These are phyloP conservation scores for Mimosa bimucronata DNA, from an alignment of 306 rosid genomes.

Conservation along the genomic window DNA sequence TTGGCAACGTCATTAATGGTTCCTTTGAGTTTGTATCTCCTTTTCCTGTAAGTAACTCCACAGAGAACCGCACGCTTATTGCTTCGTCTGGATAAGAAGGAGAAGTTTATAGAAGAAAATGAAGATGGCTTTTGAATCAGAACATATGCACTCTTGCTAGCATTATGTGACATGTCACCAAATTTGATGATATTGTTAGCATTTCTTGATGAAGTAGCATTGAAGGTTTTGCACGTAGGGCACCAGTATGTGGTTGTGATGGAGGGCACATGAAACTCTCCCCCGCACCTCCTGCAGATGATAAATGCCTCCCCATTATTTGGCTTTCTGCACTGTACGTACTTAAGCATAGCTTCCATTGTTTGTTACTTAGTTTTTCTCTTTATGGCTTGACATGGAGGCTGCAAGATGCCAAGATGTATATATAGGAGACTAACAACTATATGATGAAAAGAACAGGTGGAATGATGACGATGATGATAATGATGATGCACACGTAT, in stretches of 20 bases:
- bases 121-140: background rate
- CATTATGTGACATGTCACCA: constrained; percentile 18
- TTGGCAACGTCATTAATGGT: constrained; percentile 60
- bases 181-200: constrained; percentile 29
- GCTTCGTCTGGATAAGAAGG: constrained; percentile 29
- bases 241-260: background rate
- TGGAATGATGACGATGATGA: too few relatives aligned
- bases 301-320: background rate
- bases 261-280: background rate
- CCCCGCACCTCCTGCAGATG: background rate
- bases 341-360: background rate
- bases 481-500: too few relatives aligned
- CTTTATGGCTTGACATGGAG: background rate
- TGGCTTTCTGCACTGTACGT: background rate
- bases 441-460: constrained; percentile 6
- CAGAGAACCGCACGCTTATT: constrained; percentile 79
- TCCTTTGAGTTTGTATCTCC: constrained; percentile 64
- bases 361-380: background rate
- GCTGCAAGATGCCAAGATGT: background rate
- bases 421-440: background rate
- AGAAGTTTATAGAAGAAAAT: constrained; percentile 13
- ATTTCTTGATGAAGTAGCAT: constrained; percentile 4
- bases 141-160: constrained; percentile 8
- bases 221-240: constrained; percentile 16
- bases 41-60: constrained; percentile 59